These are phyloP conservation scores for Pyrenochaeta sp. DNA, from an alignment of 2,329 filamentous ascomycete genomes.

Conservation along the genomic window DNA sequence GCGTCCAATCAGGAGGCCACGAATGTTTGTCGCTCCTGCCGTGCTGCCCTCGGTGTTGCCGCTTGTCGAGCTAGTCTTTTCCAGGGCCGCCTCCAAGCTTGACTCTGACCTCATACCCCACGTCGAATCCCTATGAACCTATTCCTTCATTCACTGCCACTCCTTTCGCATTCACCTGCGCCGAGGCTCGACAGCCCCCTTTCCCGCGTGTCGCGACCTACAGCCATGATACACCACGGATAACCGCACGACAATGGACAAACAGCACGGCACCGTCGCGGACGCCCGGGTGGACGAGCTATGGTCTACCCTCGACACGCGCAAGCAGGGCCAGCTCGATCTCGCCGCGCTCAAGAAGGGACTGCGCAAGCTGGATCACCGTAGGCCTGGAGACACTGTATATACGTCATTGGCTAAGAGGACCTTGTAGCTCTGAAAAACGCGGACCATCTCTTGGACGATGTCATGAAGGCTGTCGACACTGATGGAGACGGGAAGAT, in stretches of 20 bases:
- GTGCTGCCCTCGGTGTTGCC: constrained; percentile 21
- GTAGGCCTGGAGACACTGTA: constrained; percentile 59
- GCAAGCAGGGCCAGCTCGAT: constrained; percentile 80
- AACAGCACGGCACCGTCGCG: constrained; percentile 78
- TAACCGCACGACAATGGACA: constrained; percentile 66
- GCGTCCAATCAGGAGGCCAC: constrained; percentile 25
- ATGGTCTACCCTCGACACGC: constrained; percentile 83
- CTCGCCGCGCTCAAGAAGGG: constrained; percentile 84
- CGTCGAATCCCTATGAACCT: constrained; percentile 31
- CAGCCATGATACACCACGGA: constrained; percentile 51
- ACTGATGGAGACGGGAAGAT: constrained; percentile 88
- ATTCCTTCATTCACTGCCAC: constrained; percentile 24
- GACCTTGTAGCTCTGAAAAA: constrained; percentile 76
- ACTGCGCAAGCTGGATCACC: constrained; percentile 88
- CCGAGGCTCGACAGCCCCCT: constrained; percentile 24
- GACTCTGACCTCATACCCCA: constrained; percentile 42
- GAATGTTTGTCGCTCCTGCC: constrained; percentile 16
- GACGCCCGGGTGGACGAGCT: constrained; percentile 83
- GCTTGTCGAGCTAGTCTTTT: constrained; percentile 29
- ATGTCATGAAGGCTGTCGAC: constrained; percentile 83
- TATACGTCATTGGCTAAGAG: constrained; percentile 25
- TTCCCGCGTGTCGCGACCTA: constrained; percentile 30
- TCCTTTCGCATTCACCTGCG: constrained; percentile 30
- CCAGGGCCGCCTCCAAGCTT: constrained; percentile 25
- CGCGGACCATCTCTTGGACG: constrained; percentile 82